phyloP scores from a whole-genome alignment of 2,329 filamentous ascomycete species.

The Cordyceps farinosa region DNA sequence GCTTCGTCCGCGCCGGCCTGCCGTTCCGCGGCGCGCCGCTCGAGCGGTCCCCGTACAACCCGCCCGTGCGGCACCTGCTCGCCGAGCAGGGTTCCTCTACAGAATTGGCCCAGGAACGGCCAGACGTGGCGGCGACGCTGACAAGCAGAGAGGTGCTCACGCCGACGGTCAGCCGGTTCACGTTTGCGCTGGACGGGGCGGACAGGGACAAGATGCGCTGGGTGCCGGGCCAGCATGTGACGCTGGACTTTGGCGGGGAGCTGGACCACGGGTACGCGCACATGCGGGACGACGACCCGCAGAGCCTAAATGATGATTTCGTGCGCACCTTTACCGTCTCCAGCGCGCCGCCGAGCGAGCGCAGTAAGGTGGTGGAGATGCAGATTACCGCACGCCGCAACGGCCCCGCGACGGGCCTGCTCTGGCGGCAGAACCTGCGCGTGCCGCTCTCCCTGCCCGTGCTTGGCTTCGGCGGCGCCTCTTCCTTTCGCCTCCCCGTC shows the following conservation, averaged over 20 bases:
- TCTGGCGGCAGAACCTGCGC: constrained; percentile 56
- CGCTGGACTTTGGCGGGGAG: constrained; percentile 66
- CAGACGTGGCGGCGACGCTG: constrained; percentile 49
- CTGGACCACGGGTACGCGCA: constrained; percentile 73
- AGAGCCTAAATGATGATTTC: constrained; percentile 78
- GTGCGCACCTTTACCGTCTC: constrained; percentile 81
- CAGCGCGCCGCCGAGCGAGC: constrained; percentile 45
- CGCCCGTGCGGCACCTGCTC: constrained; percentile 61
- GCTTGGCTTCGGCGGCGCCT: constrained; percentile 67
- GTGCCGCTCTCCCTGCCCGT: constrained; percentile 61
- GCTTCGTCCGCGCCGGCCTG: constrained; percentile 62
- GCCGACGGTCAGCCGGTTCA: constrained; percentile 64
- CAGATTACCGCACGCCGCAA: constrained; percentile 70
- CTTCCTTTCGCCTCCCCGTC: constrained; percentile 38
- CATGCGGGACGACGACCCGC: constrained; percentile 78
- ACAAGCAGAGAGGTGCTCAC: constrained; percentile 58
- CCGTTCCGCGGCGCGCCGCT: constrained; percentile 60
- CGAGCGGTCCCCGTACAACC: constrained; percentile 75
- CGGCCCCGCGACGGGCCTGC: constrained; percentile 63
- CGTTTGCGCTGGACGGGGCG: constrained; percentile 36
- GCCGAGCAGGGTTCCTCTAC: constrained; percentile 45
- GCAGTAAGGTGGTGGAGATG: constrained; percentile 42
- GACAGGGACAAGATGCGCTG: constrained; percentile 40
- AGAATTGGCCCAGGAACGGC: constrained; percentile 12
- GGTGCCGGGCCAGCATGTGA: constrained; percentile 72